Percentiles rank a stretch among this genome's conserved stretches.
Conservation (phyloP, 2,329 filamentous ascomycete species). For the Aspergillus flavus region DNA sequence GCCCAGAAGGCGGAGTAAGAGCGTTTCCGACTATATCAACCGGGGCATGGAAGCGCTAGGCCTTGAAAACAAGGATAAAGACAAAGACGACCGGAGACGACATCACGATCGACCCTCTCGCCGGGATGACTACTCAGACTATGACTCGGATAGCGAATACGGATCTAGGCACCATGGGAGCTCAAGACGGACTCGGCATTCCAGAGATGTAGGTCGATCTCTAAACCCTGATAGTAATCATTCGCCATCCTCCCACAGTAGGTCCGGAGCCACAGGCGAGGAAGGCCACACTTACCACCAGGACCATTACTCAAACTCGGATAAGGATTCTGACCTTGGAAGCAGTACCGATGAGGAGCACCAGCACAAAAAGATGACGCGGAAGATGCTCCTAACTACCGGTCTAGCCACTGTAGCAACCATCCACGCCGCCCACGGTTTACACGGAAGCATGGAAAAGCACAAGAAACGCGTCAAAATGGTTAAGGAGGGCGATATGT, state of each 20-base stretch:
- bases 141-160: constrained; percentile 3
- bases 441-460: constrained; percentile 66
- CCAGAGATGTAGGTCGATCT: constrained; percentile 49
- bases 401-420: constrained; percentile 69
- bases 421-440: constrained; percentile 67
- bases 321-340: constrained; percentile 55
- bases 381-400: constrained; percentile 67
- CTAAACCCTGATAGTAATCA: constrained; percentile 28
- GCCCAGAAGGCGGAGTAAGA: constrained; percentile 48
- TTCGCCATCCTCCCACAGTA: constrained; percentile 27
- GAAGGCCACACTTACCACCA: constrained; percentile 13
- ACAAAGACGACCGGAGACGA: constrained; percentile 34
- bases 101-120: constrained; percentile 34
- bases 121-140: constrained; percentile 24
- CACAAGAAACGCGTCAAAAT: constrained; percentile 62
- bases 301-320: constrained; percentile 24
- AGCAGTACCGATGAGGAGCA: constrained; percentile 66
- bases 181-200: constrained; percentile 34
- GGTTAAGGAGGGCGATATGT: constrained; percentile 66
- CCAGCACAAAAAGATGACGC: constrained; percentile 64
- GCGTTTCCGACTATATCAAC: constrained; percentile 48
- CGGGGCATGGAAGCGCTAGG: constrained; percentile 50
- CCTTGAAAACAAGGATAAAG: constrained; percentile 36
- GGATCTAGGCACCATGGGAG: constrained; percentile 30
- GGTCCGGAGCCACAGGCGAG: constrained; percentile 24